Evolutionary conservation across 352 stramenopile species (phyloP).

Genomic region (Phytophthora ramorum): DNA sequence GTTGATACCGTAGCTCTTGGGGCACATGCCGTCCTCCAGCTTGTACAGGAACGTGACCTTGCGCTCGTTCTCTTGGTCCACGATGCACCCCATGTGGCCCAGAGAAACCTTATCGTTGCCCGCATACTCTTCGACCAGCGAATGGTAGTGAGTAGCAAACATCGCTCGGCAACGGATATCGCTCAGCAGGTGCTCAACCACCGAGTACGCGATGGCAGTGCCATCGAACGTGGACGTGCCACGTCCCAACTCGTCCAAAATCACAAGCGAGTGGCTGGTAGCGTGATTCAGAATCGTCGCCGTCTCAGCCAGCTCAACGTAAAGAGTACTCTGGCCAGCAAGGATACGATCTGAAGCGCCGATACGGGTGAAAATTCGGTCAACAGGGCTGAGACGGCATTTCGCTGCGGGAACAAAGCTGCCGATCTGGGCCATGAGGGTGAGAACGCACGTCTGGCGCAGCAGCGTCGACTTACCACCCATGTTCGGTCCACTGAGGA

Average conservation of each 20-base stretch:
- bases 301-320: conserved; percentile 98
- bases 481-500: conserved; percentile 99
- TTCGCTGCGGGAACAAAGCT: conserved; percentile 97
- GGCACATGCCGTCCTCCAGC: conserved; percentile 95
- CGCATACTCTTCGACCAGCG: conserved; percentile 91
- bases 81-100: conserved; percentile 86
- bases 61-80: conserved; percentile 82
- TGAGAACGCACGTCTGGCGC: conserved; percentile 97
- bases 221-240: conserved; percentile 99
- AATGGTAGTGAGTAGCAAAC: conserved; percentile 99
- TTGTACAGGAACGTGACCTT: conserved; percentile 99
- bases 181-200: conserved; percentile 94
- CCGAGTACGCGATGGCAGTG: conserved; percentile 97
- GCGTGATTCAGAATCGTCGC: conserved; percentile 97
- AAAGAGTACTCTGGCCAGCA: conserved; percentile 99
- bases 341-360: conserved; percentile 98
- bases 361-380: conserved; percentile 99
- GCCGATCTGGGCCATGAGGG: conserved; percentile 99
- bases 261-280: conserved; percentile 95
- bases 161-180: conserved; percentile 93
- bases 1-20: conserved; percentile 99
- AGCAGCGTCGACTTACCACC: conserved; percentile 99
- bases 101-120: conserved; percentile 68
- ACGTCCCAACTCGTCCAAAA: conserved; percentile 98
- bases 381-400: conserved; percentile 95